phyloP scores from a whole-genome alignment of 2,329 filamentous ascomycete genomes.

The Chrysoporthe cubensis region DNA sequence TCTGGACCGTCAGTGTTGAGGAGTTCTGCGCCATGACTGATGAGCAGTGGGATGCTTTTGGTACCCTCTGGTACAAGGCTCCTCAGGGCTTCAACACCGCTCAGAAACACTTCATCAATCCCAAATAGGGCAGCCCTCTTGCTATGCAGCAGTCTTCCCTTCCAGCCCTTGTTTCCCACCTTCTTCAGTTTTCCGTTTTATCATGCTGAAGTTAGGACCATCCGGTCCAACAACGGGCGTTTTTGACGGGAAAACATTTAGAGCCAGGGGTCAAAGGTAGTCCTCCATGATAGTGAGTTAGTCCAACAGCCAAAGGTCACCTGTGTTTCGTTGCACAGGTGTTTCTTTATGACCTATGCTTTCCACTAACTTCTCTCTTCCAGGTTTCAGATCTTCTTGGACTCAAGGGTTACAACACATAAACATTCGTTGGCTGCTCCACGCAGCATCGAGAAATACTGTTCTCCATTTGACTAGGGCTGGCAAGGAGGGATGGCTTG shows the following conservation, averaged over 20 bases:
- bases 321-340: no score
- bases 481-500: no score
- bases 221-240: background rate
- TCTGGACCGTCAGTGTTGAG: conserved; percentile 19
- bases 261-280: background rate
- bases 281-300: background rate
- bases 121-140: background rate
- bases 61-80: conserved; percentile 15
- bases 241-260: background rate
- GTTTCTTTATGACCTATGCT: no score
- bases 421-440: no score
- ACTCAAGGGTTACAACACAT: no score
- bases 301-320: no score
- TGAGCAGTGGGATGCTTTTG: conserved; percentile 17
- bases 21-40: conserved; percentile 21
- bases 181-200: background rate
- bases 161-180: background rate
- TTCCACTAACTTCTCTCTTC: no score
- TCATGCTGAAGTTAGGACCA: background rate
- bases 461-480: no score
- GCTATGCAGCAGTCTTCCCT: no score
- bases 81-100: conserved; percentile 16
- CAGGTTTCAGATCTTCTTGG: no score
- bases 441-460: no score
- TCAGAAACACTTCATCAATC: conserved; percentile 1